Conservation (phyloP, 768 basidiomycete species). For the Boletus pseudopeckii region DNA sequence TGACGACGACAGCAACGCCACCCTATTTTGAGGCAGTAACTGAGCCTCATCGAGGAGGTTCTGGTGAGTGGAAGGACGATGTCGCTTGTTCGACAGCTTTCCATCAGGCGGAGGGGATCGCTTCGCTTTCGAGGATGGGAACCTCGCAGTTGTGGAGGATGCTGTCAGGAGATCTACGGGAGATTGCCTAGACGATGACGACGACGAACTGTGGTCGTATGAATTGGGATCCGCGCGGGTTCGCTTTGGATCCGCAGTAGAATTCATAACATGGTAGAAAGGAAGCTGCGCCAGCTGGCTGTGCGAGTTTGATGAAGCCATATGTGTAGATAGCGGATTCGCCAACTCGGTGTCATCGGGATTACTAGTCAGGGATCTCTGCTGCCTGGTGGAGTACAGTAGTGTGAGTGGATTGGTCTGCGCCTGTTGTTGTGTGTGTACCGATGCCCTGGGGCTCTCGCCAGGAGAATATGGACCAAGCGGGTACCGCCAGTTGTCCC, state of each 20-base stretch:
- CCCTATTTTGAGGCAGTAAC: slow-evolving; percentile 8
- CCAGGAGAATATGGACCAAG: slow-evolving; percentile 14
- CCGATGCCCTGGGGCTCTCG: slow-evolving; percentile 8
- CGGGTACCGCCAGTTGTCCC: slow-evolving; percentile 36
- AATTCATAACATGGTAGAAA: slow-evolving; percentile 12
- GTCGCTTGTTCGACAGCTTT: slow-evolving; percentile 33
- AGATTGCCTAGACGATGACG: slow-evolving; percentile 29
- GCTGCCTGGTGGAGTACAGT: slow-evolving; percentile 17
- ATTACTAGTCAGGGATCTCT: slow-evolving; percentile 8
- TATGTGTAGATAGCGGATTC: slow-evolving; percentile 4
- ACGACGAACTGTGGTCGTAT: slow-evolving; percentile 22
- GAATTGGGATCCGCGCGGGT: slow-evolving; percentile 7
- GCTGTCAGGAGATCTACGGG: slow-evolving; percentile 19
- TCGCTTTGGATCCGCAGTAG: slow-evolving; percentile 8
- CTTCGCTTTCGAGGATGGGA: slow-evolving; percentile 20
- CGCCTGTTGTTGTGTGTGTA: slow-evolving; percentile 13
- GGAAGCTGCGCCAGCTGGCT: slow-evolving; percentile 14
- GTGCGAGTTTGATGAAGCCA: slow-evolving; percentile 4
- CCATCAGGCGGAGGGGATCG: slow-evolving; percentile 26
- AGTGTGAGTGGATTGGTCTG: slow-evolving; percentile 19
- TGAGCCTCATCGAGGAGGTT: slow-evolving; percentile 11
- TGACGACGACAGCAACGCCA: slow-evolving; percentile 62
- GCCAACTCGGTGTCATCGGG: slow-evolving; percentile 6
- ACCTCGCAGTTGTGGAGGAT: slow-evolving; percentile 11
- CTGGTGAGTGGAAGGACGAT: slow-evolving; percentile 22